phyloP scores from a whole-genome alignment of 768 basidiomycete species.

The Suillus placidus region DNA sequence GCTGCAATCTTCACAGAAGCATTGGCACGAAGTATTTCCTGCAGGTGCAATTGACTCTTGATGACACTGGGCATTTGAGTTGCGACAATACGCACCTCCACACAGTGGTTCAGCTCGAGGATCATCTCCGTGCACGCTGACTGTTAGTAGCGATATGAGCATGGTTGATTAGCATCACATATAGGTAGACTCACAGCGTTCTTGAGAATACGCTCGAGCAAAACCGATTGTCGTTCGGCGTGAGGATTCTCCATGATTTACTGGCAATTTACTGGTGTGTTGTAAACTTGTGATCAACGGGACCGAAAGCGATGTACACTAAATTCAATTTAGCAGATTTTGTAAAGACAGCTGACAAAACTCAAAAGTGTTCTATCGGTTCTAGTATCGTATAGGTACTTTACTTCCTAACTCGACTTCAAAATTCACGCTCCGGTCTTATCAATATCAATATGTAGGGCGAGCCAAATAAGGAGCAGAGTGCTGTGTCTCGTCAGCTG shows the following conservation, averaged over 20 bases:
- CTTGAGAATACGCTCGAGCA: constrained; percentile 89
- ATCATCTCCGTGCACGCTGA: constrained; percentile 94
- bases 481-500: constrained; percentile 18
- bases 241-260: constrained; percentile 90
- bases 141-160: constrained; percentile 39
- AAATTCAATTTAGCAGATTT: neutral
- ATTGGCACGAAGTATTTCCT: constrained; percentile 85
- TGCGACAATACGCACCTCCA: constrained; percentile 60
- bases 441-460: neutral
- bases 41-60: constrained; percentile 1
- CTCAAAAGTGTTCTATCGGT: neutral
- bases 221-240: constrained; percentile 87
- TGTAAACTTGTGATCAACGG: neutral
- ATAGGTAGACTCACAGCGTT: constrained; percentile 63
- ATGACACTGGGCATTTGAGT: neutral
- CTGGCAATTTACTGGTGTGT: constrained; percentile 13
- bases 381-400: neutral
- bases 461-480: neutral
- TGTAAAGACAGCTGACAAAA: neutral
- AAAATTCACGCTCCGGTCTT: no score
- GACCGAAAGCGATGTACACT: neutral
- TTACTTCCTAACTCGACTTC: neutral
- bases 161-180: neutral
- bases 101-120: constrained; percentile 83
- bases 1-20: constrained; percentile 78